phyloP scores from a whole-genome alignment of 1,284 basidiomycete genomes.

The Tilletia horrida region DNA sequence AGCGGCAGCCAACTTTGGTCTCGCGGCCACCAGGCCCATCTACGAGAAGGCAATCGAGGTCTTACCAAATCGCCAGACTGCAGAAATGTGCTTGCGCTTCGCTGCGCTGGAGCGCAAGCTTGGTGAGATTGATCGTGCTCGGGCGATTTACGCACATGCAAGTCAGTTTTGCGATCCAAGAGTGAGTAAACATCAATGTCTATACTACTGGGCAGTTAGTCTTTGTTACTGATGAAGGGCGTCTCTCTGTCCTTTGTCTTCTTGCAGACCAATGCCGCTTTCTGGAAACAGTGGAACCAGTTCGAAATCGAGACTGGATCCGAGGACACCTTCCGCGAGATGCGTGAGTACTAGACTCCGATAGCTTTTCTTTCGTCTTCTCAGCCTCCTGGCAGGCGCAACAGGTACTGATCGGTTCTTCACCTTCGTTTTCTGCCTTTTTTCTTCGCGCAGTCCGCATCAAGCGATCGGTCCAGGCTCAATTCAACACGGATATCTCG shows the following conservation, averaged over 20 bases:
- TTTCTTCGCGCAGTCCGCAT: conserved; percentile 66
- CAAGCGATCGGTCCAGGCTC: conserved; percentile 94
- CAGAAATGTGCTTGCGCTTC: conserved; percentile 96
- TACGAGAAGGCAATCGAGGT: conserved; percentile 94
- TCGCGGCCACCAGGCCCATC: conserved; percentile 92
- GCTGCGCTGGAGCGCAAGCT: conserved; percentile 94
- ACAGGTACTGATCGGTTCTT: neutral
- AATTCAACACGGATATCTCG: conserved; percentile 88
- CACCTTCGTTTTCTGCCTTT: neutral
- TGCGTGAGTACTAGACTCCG: conserved; percentile 57
- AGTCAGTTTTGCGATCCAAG: conserved; percentile 98
- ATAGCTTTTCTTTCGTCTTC: neutral
- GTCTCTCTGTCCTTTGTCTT: too few species aligned
- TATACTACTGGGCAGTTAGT: too few species aligned
- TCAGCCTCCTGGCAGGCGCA: conserved; percentile 5
- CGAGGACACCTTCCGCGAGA: conserved; percentile 97
- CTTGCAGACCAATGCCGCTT: conserved; percentile 65
- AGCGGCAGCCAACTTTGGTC: conserved; percentile 87
- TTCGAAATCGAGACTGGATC: conserved; percentile 96
- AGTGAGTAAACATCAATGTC: conserved; percentile 53
- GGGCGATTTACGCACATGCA: conserved; percentile 93
- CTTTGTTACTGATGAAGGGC: too few species aligned
- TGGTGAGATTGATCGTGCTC: conserved; percentile 95
- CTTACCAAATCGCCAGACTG: conserved; percentile 86
- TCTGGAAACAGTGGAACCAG: conserved; percentile 94